These are phyloP conservation scores for Rhizopus sp. DNA, from an alignment of 371 early-diverging fungal genomes.

Conservation along the genomic window DNA sequence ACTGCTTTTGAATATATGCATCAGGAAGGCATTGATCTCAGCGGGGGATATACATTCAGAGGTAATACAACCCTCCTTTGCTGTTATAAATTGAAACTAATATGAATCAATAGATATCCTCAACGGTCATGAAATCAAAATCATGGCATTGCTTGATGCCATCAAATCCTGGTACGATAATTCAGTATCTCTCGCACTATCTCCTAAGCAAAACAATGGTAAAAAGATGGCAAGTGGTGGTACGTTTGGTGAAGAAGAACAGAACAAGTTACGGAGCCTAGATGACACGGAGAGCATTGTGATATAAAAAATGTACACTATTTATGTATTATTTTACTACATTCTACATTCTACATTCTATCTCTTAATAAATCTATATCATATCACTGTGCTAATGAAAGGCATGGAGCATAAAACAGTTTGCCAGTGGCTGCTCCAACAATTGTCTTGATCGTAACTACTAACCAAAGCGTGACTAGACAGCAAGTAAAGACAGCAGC, in stretches of 20 bases:
- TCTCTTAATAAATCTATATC: background rate
- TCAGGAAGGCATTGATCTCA: slow-evolving; percentile 55
- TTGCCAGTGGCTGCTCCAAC: slow-evolving; percentile 13
- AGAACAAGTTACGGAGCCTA: slow-evolving; percentile 21
- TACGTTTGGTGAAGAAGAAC: slow-evolving; percentile 34
- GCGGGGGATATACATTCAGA: slow-evolving; percentile 57
- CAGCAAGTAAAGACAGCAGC: slow-evolving; percentile 19
- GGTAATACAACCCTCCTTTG: slow-evolving; percentile 25
- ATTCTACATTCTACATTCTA: no score
- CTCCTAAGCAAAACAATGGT: background rate
- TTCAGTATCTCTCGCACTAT: background rate
- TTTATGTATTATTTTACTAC: background rate
- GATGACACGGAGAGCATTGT: slow-evolving; percentile 9
- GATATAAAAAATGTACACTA: background rate
- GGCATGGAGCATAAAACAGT: slow-evolving; percentile 25
- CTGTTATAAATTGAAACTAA: background rate
- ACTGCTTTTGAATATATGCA: slow-evolving; percentile 67
- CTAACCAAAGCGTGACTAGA: slow-evolving; percentile 21
- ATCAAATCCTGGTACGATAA: slow-evolving; percentile 31
- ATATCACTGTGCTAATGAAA: slow-evolving; percentile 6
- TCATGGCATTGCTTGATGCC: slow-evolving; percentile 42
- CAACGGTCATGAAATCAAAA: slow-evolving; percentile 50
- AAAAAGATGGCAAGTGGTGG: slow-evolving; percentile 35
- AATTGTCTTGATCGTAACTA: slow-evolving; percentile 13
- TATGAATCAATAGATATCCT: slow-evolving; percentile 33